These are phyloP conservation scores for Ophiostoma montium DNA, from an alignment of 2,329 filamentous ascomycete species.

Conservation along the genomic window DNA sequence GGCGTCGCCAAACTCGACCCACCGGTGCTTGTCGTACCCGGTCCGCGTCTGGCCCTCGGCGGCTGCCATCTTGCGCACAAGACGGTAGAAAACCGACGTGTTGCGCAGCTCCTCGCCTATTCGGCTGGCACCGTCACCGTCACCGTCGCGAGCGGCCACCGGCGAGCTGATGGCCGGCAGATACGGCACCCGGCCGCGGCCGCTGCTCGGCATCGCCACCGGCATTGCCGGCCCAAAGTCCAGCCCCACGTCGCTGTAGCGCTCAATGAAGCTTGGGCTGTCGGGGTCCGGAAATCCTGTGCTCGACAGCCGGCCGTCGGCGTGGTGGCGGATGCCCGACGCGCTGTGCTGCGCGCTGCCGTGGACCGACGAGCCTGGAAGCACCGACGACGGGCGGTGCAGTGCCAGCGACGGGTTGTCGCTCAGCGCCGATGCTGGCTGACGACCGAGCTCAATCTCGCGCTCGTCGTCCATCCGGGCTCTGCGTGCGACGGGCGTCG, in stretches of 20 bases:
- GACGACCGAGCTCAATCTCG: constrained; percentile 49
- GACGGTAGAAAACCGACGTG: not conserved
- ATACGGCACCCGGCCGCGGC: not conserved
- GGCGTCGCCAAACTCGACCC: constrained; percentile 11
- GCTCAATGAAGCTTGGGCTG: constrained; percentile 13
- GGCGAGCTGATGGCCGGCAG: not conserved
- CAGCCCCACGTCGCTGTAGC: constrained; percentile 12
- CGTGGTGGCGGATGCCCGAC: constrained; percentile 21
- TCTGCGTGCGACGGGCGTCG: constrained; percentile 7
- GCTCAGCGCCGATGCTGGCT: constrained; percentile 49
- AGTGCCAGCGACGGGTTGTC: constrained; percentile 42
- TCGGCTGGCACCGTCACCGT: not conserved
- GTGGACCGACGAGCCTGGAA: constrained; percentile 29
- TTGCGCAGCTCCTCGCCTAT: constrained; percentile 9
- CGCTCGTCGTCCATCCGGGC: constrained; percentile 16
- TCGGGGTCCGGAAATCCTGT: constrained; percentile 5
- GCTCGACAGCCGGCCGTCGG: constrained; percentile 21
- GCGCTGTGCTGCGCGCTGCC: constrained; percentile 18
- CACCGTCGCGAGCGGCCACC: not conserved
- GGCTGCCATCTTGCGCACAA: constrained; percentile 4
- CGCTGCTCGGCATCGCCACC: not conserved
- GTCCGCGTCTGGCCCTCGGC: not conserved
- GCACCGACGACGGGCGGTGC: constrained; percentile 29
- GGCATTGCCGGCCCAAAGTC: not conserved
- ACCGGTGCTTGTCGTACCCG: not conserved